Conservation (phyloP, 768 basidiomycete genomes). For the Boletus rubroflammeus region DNA sequence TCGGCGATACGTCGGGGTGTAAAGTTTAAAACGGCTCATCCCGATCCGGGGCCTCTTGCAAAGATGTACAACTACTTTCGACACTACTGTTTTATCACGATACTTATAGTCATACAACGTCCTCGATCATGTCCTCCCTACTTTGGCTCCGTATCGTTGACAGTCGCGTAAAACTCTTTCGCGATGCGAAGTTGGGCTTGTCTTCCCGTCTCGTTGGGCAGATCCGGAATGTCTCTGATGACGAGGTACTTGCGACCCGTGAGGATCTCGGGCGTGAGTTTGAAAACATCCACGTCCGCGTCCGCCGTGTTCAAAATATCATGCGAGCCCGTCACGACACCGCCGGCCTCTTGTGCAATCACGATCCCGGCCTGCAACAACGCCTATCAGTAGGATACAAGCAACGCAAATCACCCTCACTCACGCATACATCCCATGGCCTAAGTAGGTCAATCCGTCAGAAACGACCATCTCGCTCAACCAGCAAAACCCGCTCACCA, state of each 20-base stretch:
- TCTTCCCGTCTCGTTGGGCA: constrained; percentile 56
- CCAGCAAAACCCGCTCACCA: constrained; percentile 39
- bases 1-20: neutral
- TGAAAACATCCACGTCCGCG: constrained; percentile 42
- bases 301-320: constrained; percentile 39
- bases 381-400: neutral
- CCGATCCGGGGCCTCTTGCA: neutral
- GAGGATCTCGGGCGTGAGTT: constrained; percentile 66
- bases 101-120: neutral
- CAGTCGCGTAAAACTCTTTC: constrained; percentile 80
- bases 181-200: constrained; percentile 80
- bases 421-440: constrained; percentile 84
- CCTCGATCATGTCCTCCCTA: constrained; percentile 20
- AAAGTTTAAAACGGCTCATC: too few species aligned
- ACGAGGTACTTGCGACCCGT: constrained; percentile 80
- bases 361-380: constrained; percentile 74
- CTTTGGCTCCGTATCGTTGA: constrained; percentile 63
- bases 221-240: constrained; percentile 63
- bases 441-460: constrained; percentile 22
- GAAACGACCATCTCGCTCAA: neutral
- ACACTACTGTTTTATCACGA: neutral
- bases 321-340: constrained; percentile 70
- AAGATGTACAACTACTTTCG: neutral
- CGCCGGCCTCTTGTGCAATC: constrained; percentile 88
- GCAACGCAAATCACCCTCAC: constrained; percentile 14